A percentile compares a stretch with the other conserved stretches of the same genome.
phyloP scores from a whole-genome alignment of 179 eudicot genomes.

The Camellia oleifera region DNA sequence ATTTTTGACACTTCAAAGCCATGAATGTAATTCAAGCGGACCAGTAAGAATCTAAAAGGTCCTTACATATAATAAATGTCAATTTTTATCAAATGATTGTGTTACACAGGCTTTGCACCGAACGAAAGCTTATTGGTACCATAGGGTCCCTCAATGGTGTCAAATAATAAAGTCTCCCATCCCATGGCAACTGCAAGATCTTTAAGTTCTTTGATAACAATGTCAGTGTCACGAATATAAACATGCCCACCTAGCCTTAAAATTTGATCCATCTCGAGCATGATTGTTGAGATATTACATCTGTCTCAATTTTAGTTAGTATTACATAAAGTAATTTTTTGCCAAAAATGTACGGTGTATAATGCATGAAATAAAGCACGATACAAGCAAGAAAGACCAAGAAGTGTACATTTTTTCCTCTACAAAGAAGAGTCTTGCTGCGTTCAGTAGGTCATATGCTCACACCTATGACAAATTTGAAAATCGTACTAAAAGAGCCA shows the following conservation, averaged over 20 bases:
- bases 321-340: too few species aligned
- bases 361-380: neutral
- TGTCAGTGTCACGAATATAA: slow-evolving; percentile 50
- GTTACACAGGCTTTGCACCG: slow-evolving; percentile 49
- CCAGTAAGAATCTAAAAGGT: too few species aligned
- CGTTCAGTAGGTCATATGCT: slow-evolving; percentile 65
- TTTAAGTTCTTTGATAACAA: slow-evolving; percentile 46
- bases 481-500: neutral
- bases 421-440: slow-evolving; percentile 55
- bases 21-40: too few species aligned
- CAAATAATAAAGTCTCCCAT: slow-evolving; percentile 49
- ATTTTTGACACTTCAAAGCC: too few species aligned
- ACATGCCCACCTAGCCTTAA: slow-evolving; percentile 59
- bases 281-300: slow-evolving; percentile 53
- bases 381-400: neutral
- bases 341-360: neutral
- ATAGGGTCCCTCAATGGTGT: slow-evolving; percentile 64
- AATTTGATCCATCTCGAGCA: slow-evolving; percentile 77
- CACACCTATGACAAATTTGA: slow-evolving; percentile 48
- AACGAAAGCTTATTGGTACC: slow-evolving; percentile 58
- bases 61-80: too few species aligned
- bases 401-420: slow-evolving; percentile 48
- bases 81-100: neutral
- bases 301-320: slow-evolving; percentile 24
- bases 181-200: slow-evolving; percentile 52